Percentiles rank a stretch among this genome's conserved stretches.
Conservation (phyloP, 2,329 filamentous ascomycete genomes). For the Rhexocercosporidium sp. region DNA sequence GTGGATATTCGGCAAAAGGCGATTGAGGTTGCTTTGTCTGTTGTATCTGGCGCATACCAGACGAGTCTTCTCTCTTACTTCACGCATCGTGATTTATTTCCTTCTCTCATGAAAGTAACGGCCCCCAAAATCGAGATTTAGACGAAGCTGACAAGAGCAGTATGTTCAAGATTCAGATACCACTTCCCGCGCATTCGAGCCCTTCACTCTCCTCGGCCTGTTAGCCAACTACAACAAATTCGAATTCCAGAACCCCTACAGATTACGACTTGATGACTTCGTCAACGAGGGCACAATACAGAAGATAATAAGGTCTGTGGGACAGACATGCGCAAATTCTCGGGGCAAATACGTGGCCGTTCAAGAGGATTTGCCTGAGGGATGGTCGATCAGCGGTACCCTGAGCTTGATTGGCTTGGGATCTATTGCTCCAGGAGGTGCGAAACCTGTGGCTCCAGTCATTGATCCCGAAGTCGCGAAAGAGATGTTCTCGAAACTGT, state of each 20-base stretch:
- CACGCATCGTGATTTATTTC: conserved; percentile 92
- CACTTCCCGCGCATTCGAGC: conserved; percentile 66
- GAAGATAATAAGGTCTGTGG: conserved; percentile 79
- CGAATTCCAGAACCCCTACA: conserved; percentile 96
- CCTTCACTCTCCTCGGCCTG: conserved; percentile 83
- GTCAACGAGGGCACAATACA: conserved; percentile 89
- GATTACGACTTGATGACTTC: conserved; percentile 89
- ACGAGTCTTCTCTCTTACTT: conserved; percentile 94
- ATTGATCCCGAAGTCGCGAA: conserved; percentile 83
- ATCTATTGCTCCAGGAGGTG: conserved; percentile 71
- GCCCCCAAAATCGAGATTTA: background rate
- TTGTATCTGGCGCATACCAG: conserved; percentile 93
- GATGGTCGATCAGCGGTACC: conserved; percentile 83
- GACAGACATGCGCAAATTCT: conserved; percentile 69
- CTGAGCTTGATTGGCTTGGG: conserved; percentile 86
- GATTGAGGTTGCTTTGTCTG: conserved; percentile 78
- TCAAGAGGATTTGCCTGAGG: conserved; percentile 88
- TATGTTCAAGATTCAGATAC: conserved; percentile 81
- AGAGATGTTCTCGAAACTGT: conserved; percentile 80
- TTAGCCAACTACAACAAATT: conserved; percentile 99
- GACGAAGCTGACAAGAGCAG: conserved; percentile 48
- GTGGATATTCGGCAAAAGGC: conserved; percentile 80
- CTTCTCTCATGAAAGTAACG: conserved; percentile 87
- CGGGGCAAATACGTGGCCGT: conserved; percentile 82
- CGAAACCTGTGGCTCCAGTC: conserved; percentile 64